phyloP scores from a whole-genome alignment of 805 yeast species.

The Wickerhamiella cacticola region DNA sequence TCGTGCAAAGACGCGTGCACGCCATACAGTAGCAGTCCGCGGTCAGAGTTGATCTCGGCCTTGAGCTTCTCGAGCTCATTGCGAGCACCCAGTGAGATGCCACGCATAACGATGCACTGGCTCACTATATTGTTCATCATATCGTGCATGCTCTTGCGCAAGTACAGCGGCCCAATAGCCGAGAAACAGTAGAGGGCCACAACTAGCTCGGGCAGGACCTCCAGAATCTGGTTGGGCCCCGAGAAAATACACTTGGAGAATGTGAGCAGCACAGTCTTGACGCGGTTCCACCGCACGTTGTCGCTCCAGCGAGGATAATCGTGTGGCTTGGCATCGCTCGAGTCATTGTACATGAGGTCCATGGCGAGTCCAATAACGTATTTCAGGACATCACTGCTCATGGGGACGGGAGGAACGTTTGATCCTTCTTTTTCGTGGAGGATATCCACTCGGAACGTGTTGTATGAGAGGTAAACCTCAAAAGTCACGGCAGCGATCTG shows the following conservation, averaged over 20 bases:
- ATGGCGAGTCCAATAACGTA: neutral
- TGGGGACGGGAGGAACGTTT: neutral
- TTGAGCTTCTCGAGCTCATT: neutral
- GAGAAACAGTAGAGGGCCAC: neutral
- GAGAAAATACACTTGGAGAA: slow-evolving; percentile 1
- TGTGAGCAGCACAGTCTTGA: neutral
- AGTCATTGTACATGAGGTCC: neutral
- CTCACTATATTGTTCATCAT: slow-evolving; percentile 4
- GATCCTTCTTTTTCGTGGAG: neutral
- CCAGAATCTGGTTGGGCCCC: neutral
- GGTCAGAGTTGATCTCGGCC: neutral
- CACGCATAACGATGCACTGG: neutral
- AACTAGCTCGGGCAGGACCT: slow-evolving; percentile 1
- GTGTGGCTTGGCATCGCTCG: neutral
- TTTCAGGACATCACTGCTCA: neutral
- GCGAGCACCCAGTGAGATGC: neutral
- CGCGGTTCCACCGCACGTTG: slow-evolving; percentile 1
- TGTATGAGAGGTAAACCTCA: slow-evolving; percentile 4
- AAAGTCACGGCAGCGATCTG: neutral
- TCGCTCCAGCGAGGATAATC: neutral
- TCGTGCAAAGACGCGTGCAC: slow-evolving; percentile 1
- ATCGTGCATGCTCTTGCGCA: neutral
- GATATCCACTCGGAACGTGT: neutral
- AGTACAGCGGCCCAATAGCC: neutral
- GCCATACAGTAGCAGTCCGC: slow-evolving; percentile 10